phyloP scores from a whole-genome alignment of 1,284 basidiomycete genomes.

The Puccinia novopanici region DNA sequence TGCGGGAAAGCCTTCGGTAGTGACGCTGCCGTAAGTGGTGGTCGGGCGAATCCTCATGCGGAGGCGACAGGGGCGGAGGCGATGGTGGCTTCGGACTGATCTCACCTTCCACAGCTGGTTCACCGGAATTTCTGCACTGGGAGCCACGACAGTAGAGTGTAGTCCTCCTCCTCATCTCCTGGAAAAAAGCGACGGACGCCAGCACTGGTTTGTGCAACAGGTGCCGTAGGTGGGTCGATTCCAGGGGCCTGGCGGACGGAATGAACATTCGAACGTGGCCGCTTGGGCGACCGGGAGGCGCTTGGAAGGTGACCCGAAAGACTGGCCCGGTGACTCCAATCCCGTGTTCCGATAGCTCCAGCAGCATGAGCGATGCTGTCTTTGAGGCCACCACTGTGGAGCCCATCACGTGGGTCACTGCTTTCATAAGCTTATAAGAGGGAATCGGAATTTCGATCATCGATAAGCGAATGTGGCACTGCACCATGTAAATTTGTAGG shows the following conservation, averaged over 20 bases:
- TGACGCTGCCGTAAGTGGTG: constrained; percentile 17
- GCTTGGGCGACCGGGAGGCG: no score
- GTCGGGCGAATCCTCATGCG: neutral
- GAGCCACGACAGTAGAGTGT: no score
- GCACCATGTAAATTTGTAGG: constrained; percentile 93
- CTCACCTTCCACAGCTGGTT: no score
- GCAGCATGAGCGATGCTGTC: constrained; percentile 68
- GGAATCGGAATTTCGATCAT: constrained; percentile 92
- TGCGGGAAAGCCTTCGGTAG: constrained; percentile 1
- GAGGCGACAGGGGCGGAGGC: no score
- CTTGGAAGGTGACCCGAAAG: constrained; percentile 72
- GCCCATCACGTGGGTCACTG: constrained; percentile 69
- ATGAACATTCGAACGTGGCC: no score
- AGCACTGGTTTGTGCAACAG: no score
- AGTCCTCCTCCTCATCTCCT: no score
- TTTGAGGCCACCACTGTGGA: constrained; percentile 85
- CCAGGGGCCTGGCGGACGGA: no score
- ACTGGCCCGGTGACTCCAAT: constrained; percentile 62
- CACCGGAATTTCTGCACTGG: no score
- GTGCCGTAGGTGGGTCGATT: no score
- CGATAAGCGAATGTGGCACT: constrained; percentile 78
- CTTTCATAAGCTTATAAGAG: constrained; percentile 78
- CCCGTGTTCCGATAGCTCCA: constrained; percentile 71
- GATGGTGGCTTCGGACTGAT: no score
- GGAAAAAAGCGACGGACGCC: no score